phyloP scores from a whole-genome alignment of 1,284 basidiomycete genomes.

The Cryptococcus maquisensis region DNA sequence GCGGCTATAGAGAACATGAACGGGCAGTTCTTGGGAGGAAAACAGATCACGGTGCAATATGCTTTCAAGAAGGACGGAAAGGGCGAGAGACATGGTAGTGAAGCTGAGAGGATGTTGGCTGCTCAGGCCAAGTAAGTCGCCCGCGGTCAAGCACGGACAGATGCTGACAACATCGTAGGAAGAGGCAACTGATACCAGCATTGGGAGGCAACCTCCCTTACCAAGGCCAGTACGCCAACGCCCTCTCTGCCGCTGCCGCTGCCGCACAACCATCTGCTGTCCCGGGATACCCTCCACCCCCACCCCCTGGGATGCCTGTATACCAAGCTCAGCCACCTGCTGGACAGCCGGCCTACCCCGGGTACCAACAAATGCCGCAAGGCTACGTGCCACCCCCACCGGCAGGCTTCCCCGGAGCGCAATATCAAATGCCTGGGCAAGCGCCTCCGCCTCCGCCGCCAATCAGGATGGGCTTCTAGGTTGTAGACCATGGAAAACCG shows the following conservation, averaged over 20 bases:
- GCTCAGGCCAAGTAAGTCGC: conserved; percentile 68
- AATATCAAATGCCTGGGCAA: conserved; percentile 9
- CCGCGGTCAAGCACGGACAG: neutral
- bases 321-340: conserved; percentile 49
- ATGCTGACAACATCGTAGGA: conserved; percentile 19
- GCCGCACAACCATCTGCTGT: conserved; percentile 64
- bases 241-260: conserved; percentile 53
- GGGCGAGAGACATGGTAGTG: conserved; percentile 92
- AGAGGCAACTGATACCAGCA: conserved; percentile 31
- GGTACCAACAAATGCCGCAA: conserved; percentile 10
- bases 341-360: conserved; percentile 12
- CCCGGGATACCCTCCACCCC: conserved; percentile 36
- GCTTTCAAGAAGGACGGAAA: conserved; percentile 99
- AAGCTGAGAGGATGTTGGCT: conserved; percentile 89
- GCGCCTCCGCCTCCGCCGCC: conserved; percentile 36
- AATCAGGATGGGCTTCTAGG: conserved; percentile 40
- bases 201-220: conserved; percentile 47
- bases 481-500: neutral
- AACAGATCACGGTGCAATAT: conserved; percentile 91
- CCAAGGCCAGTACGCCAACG: conserved; percentile 77
- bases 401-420: conserved; percentile 23
- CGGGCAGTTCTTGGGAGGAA: conserved; percentile 95
- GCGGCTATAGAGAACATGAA: conserved; percentile 96
- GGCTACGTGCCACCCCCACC: conserved; percentile 19
- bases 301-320: conserved; percentile 48